These are phyloP conservation scores for Hydnomerulius pinastri DNA, from an alignment of 768 basidiomycete species.

Conservation along the genomic window DNA sequence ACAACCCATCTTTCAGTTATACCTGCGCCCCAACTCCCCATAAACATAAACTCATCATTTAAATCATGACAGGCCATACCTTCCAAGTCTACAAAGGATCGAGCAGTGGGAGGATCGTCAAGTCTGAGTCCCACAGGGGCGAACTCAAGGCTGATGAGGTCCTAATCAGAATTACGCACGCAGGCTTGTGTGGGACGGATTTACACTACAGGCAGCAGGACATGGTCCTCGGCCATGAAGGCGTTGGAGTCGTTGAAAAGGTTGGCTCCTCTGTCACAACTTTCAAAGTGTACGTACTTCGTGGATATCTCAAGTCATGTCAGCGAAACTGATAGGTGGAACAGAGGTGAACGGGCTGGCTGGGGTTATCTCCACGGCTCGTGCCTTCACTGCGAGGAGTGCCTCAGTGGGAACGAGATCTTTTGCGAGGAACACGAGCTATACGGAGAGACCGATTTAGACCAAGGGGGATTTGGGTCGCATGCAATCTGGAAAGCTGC, in stretches of 20 bases:
- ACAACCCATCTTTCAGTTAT: neutral
- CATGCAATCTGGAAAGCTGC: constrained; percentile 29
- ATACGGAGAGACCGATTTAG: constrained; percentile 13
- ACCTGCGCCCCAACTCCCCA: neutral
- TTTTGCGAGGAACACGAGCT: constrained; percentile 10
- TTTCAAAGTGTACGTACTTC: constrained; percentile 31
- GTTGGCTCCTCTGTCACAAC: constrained; percentile 26
- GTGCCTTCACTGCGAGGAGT: constrained; percentile 28
- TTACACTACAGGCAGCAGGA: constrained; percentile 26
- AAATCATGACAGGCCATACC: constrained; percentile 11
- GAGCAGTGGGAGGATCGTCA: constrained; percentile 4
- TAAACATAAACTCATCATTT: too few relatives aligned
- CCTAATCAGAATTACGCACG: constrained; percentile 23
- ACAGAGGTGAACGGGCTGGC: constrained; percentile 27
- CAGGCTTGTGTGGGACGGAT: constrained; percentile 35
- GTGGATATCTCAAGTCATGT: neutral
- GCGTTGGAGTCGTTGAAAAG: constrained; percentile 29
- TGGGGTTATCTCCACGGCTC: constrained; percentile 27
- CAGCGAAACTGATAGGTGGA: neutral
- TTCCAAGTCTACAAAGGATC: constrained; percentile 28
- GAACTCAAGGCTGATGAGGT: constrained; percentile 17
- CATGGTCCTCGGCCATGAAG: constrained; percentile 36
- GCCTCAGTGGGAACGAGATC: constrained; percentile 22
- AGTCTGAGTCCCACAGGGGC: constrained; percentile 9
- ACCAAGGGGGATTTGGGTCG: constrained; percentile 30